These are phyloP conservation scores for Candida takata DNA, from an alignment of 805 yeast species.

Conservation along the genomic window DNA sequence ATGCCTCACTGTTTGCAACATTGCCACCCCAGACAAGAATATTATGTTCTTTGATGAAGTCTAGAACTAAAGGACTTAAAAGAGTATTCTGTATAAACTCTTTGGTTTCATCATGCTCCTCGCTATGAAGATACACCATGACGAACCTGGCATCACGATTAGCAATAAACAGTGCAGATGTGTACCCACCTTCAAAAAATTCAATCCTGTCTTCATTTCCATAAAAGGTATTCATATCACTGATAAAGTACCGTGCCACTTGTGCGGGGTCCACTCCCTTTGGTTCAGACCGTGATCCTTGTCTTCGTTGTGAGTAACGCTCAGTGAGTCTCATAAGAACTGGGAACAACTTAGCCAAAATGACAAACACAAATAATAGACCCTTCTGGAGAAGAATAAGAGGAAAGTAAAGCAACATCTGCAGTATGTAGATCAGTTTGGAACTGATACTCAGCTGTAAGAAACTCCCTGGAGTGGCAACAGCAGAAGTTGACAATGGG, in stretches of 20 bases:
- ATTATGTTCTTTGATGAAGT: constrained; percentile 41
- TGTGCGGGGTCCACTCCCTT: constrained; percentile 43
- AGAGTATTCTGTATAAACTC: constrained; percentile 49
- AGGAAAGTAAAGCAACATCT: constrained; percentile 28
- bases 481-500: constrained; percentile 24
- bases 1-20: constrained; percentile 72
- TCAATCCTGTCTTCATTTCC: constrained; percentile 20
- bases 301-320: constrained; percentile 30
- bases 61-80: constrained; percentile 41
- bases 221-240: constrained; percentile 43
- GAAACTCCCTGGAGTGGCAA: constrained; percentile 7
- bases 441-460: constrained; percentile 20
- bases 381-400: constrained; percentile 26
- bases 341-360: constrained; percentile 29
- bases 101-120: constrained; percentile 56
- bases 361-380: constrained; percentile 20
- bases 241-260: constrained; percentile 43
- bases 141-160: constrained; percentile 67
- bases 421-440: constrained; percentile 22
- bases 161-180: constrained; percentile 67
- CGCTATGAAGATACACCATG: constrained; percentile 65
- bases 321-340: constrained; percentile 30
- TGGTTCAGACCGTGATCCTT: constrained; percentile 29
- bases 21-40: constrained; percentile 84
- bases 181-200: constrained; percentile 68